Percentiles rank a stretch among this genome's conserved stretches.
Conservation (phyloP, 768 basidiomycete genomes). For the Cystoderma amianthinum region DNA sequence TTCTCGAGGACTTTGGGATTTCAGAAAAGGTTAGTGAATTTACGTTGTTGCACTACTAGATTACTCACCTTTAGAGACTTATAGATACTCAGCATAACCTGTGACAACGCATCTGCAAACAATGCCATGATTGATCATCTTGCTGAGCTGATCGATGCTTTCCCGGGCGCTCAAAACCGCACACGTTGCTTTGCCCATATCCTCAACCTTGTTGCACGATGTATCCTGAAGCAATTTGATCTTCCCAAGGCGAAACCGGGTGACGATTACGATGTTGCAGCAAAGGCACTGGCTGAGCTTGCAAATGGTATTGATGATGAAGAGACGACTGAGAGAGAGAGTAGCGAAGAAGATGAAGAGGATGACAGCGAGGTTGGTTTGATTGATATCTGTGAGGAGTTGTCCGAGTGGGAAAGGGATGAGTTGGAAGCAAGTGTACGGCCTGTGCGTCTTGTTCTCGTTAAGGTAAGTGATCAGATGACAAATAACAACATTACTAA, state of each 20-base stretch:
- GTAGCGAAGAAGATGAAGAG: constrained; percentile 12
- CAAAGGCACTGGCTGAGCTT: constrained; percentile 3
- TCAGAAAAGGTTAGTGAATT: constrained; percentile 19
- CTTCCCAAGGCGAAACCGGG: constrained; percentile 10
- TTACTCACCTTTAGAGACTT: constrained; percentile 1
- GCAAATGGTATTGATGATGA: constrained; percentile 6
- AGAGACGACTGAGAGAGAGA: constrained; percentile 4
- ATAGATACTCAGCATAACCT: constrained; percentile 21
- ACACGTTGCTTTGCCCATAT: constrained; percentile 27
- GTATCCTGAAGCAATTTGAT: constrained; percentile 20
- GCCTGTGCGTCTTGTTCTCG: constrained; percentile 18
- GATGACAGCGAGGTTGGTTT: constrained; percentile 12
- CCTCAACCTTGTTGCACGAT: constrained; percentile 25
- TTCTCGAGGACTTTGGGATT: constrained; percentile 26
- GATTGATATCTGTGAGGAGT: constrained; percentile 10
- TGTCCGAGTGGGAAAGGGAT: constrained; percentile 8
- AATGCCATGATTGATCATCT: constrained; percentile 25
- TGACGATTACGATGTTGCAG: too few relatives aligned
- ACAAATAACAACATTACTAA: constrained; percentile 3
- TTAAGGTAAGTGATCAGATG: constrained; percentile 19
- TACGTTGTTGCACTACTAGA: not conserved
- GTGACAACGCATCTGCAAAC: constrained; percentile 27
- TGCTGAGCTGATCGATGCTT: constrained; percentile 9
- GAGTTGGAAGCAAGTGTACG: constrained; percentile 9
- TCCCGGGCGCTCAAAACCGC: constrained; percentile 13